Evolutionary conservation across 106 monocot species (phyloP).

Genomic region (Dendrobium chrysotoxum): DNA sequence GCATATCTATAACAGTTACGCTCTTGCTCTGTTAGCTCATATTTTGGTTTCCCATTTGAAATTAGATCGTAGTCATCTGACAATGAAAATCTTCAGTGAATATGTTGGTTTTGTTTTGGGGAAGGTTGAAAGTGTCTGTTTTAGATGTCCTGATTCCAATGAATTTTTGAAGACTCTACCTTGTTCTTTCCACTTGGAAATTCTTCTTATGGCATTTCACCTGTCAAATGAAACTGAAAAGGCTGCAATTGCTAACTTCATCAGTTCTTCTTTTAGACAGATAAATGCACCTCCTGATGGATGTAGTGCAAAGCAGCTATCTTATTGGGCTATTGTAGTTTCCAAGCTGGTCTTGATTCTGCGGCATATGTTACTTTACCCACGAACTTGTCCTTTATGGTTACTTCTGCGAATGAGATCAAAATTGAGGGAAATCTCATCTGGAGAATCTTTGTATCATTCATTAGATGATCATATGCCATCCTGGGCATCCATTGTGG

Average conservation of each 20-base stretch:
- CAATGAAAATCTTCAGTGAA: constrained; percentile 30
- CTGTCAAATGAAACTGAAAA: constrained; percentile 55
- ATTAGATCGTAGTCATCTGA: constrained; percentile 24
- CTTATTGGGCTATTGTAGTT: constrained; percentile 66
- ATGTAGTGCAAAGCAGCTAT: constrained; percentile 47
- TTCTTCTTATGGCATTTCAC: constrained; percentile 84
- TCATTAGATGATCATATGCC: constrained; percentile 35
- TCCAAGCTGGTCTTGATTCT: constrained; percentile 72
- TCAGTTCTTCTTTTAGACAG: constrained; percentile 43
- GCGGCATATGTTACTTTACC: constrained; percentile 70
- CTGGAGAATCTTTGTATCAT: constrained; percentile 11
- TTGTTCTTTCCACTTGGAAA: constrained; percentile 76
- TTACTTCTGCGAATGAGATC: constrained; percentile 65
- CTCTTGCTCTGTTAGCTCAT: constrained; percentile 66
- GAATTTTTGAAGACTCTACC: constrained; percentile 57
- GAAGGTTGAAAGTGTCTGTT: constrained; percentile 33
- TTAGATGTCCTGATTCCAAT: constrained; percentile 26
- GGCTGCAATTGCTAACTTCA: constrained; percentile 32
- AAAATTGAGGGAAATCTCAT: constrained; percentile 48
- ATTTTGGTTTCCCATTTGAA: constrained; percentile 39
- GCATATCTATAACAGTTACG: constrained; percentile 55
- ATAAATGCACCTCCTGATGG: constrained; percentile 33
- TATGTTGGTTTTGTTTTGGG: constrained; percentile 47
- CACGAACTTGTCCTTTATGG: constrained; percentile 70
- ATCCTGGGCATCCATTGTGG: constrained; percentile 45